phyloP scores from a whole-genome alignment of 2,329 filamentous ascomycete species.

The Lachnellula occidentalis region DNA sequence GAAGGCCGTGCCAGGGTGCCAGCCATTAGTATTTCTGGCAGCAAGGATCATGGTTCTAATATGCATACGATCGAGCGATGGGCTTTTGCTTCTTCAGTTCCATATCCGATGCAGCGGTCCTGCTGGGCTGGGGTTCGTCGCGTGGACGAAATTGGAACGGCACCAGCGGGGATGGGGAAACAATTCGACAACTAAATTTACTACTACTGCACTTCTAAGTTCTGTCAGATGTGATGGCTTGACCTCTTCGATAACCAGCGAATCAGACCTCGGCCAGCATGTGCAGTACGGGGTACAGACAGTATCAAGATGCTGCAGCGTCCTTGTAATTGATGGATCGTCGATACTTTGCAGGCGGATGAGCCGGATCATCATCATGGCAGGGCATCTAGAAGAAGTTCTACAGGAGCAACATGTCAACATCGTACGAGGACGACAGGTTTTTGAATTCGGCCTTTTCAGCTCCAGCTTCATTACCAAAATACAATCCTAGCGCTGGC shows the following conservation, averaged over 20 bases:
- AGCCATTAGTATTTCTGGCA: neutral
- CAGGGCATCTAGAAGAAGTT: neutral
- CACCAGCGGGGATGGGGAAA: too few species aligned
- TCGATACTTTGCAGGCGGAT: neutral
- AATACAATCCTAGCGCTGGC: too few species aligned
- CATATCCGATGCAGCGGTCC: slow-evolving; percentile 5
- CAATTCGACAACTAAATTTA: too few species aligned
- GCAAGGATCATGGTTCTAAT: slow-evolving; percentile 12
- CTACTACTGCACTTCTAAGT: neutral
- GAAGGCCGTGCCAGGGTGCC: neutral
- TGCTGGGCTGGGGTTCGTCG: neutral
- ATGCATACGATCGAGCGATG: slow-evolving; percentile 19
- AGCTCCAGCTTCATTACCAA: neutral
- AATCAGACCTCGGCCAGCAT: too few species aligned
- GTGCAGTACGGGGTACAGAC: too few species aligned
- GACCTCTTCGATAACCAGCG: too few species aligned
- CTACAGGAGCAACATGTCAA: neutral
- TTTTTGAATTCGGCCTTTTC: neutral
- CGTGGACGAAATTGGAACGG: neutral
- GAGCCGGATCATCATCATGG: neutral
- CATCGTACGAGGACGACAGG: slow-evolving; percentile 3
- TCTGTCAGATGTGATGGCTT: neutral
- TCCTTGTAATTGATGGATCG: too few species aligned
- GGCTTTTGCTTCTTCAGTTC: too few species aligned
- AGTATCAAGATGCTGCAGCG: too few species aligned